Conservation (phyloP, 1,139 yeast genomes). For the Diutina sp. region DNA sequence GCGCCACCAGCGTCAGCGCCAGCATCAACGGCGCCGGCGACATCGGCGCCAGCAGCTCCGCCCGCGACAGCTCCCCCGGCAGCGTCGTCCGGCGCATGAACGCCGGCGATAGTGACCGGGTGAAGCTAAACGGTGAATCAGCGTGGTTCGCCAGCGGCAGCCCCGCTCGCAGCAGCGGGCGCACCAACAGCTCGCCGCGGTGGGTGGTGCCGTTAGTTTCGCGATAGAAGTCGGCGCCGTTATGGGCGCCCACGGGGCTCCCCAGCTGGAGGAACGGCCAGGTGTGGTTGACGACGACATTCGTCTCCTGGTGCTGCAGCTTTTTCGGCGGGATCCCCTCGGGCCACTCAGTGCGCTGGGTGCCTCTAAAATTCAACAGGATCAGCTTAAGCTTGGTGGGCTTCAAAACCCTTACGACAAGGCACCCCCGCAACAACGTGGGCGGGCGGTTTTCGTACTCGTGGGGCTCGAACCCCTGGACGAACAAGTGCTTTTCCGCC, state of each 20-base stretch:
- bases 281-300: conserved; percentile 61
- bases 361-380: conserved; percentile 56
- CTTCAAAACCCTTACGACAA: conserved; percentile 58
- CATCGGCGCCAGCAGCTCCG: conserved; percentile 5
- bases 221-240: conserved; percentile 38
- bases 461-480: conserved; percentile 65
- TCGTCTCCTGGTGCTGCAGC: conserved; percentile 47
- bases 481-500: conserved; percentile 68
- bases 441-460: conserved; percentile 69
- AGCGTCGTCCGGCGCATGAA: conserved; percentile 31
- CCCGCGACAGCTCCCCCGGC: conserved; percentile 10
- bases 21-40: conserved; percentile 11
- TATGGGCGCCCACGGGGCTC: conserved; percentile 14
- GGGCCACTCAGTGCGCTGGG: conserved; percentile 89
- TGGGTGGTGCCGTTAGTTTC: not conserved
- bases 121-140: conserved; percentile 11
- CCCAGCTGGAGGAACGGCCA: conserved; percentile 76
- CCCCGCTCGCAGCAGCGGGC: conserved; percentile 15
- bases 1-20: conserved; percentile 5
- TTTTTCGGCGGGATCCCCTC: conserved; percentile 95
- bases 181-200: not conserved
- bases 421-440: conserved; percentile 70
- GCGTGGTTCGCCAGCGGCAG: not conserved
- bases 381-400: conserved; percentile 66
- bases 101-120: conserved; percentile 8